phyloP scores from a whole-genome alignment of 2,329 filamentous ascomycete genomes.

The Colletotrichum tanaceti region DNA sequence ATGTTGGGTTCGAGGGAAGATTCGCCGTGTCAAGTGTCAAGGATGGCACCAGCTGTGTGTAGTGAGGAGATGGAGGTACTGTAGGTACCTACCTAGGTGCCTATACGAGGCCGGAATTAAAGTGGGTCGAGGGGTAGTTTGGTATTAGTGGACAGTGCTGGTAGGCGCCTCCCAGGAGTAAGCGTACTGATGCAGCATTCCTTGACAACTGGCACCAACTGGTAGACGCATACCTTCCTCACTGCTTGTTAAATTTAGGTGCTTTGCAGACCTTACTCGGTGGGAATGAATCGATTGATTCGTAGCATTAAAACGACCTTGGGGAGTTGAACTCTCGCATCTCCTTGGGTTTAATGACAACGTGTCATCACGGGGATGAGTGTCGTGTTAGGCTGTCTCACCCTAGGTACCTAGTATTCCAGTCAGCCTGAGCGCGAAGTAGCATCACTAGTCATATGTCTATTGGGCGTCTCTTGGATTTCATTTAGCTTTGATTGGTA shows the following conservation, averaged over 20 bases:
- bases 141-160: no score
- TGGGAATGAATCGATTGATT: not conserved
- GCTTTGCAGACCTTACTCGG: not conserved
- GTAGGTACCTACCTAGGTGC: no score
- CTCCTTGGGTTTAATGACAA: no score
- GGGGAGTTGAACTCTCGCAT: no score
- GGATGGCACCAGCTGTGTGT: not conserved
- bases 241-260: no score
- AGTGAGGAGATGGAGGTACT: not conserved
- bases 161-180: not conserved
- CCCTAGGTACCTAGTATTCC: not conserved
- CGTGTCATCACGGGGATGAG: not conserved
- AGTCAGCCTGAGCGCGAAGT: not conserved
- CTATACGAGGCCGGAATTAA: no score
- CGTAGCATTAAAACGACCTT: no score
- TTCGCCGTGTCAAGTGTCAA: conserved; percentile 3
- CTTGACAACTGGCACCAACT: not conserved
- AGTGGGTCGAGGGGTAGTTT: no score
- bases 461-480: no score
- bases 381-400: not conserved
- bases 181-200: not conserved
- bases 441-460: not conserved
- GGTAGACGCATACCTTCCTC: no score
- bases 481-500: not conserved
- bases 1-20: not conserved